phyloP scores from a whole-genome alignment of 345 rosid species.

The Geranium rotundifolium region DNA sequence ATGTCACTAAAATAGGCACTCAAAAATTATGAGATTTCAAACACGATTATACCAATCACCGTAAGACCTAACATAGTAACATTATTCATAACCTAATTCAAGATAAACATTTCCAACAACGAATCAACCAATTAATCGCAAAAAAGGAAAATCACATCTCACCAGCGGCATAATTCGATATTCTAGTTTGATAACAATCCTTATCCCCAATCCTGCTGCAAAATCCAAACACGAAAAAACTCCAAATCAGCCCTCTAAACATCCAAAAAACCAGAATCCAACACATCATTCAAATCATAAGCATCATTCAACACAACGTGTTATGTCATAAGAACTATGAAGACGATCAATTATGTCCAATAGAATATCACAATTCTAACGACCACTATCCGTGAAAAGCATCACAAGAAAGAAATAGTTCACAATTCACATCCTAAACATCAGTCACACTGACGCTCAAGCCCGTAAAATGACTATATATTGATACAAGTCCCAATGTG shows the following conservation, averaged over 20 bases:
- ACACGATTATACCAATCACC: too few relatives aligned
- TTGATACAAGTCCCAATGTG: too few relatives aligned
- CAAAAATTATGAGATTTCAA: too few relatives aligned
- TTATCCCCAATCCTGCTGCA: slow-evolving; percentile 75
- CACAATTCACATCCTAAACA: too few relatives aligned
- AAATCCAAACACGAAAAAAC: slow-evolving; percentile 5
- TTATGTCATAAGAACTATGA: too few relatives aligned
- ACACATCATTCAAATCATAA: too few relatives aligned
- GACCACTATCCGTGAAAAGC: neutral
- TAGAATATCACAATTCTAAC: neutral
- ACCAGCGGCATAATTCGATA: slow-evolving; percentile 80
- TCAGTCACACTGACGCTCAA: too few relatives aligned
- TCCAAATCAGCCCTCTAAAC: neutral
- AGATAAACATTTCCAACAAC: neutral
- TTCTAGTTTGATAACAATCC: slow-evolving; percentile 61
- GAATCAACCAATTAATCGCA: neutral
- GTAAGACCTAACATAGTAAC: neutral
- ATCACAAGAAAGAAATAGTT: too few relatives aligned
- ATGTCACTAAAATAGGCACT: too few relatives aligned
- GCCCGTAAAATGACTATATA: too few relatives aligned
- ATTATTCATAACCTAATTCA: neutral
- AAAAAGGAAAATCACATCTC: slow-evolving; percentile 9
- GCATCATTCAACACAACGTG: too few relatives aligned
- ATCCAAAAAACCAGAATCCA: neutral
- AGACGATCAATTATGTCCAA: too few relatives aligned